Conservation (phyloP, 2,329 filamentous ascomycete species). For the Calonectria henricotiae region DNA sequence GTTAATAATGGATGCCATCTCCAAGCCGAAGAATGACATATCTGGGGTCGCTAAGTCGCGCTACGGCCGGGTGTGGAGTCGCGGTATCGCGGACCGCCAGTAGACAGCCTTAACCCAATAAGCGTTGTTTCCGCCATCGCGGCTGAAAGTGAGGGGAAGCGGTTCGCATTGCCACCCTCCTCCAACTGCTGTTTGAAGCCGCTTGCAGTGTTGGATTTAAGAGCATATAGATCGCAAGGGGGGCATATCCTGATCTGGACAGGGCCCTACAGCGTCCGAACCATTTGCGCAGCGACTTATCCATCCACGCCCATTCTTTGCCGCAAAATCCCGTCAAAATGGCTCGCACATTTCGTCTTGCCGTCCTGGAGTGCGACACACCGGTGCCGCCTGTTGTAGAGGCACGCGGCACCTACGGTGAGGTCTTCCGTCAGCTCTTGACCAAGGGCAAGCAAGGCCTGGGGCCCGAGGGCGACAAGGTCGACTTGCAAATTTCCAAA, state of each 20-base stretch:
- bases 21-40: not conserved
- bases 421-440: constrained; percentile 55
- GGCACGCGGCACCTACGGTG: constrained; percentile 53
- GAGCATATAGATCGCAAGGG: constrained; percentile 27
- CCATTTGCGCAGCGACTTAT: constrained; percentile 13
- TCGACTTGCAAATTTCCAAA: constrained; percentile 51
- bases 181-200: not conserved
- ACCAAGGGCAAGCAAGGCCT: constrained; percentile 49
- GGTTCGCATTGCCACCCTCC: not conserved
- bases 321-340: constrained; percentile 32
- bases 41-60: constrained; percentile 13
- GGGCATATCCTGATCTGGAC: constrained; percentile 12
- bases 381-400: constrained; percentile 52
- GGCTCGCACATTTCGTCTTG: constrained; percentile 50
- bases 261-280: not conserved
- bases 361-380: constrained; percentile 56
- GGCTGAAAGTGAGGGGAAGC: constrained; percentile 33
- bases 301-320: constrained; percentile 1
- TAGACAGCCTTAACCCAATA: constrained; percentile 42
- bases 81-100: constrained; percentile 49
- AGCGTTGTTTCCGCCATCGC: constrained; percentile 45
- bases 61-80: constrained; percentile 44
- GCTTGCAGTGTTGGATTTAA: constrained; percentile 1
- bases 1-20: constrained; percentile 11
- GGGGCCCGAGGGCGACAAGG: constrained; percentile 39